Percentiles rank a stretch among this genome's conserved stretches.
Evolutionary conservation across 805 yeast genomes (phyloP).

Genomic region (Metschnikowia bowlesiae): DNA sequence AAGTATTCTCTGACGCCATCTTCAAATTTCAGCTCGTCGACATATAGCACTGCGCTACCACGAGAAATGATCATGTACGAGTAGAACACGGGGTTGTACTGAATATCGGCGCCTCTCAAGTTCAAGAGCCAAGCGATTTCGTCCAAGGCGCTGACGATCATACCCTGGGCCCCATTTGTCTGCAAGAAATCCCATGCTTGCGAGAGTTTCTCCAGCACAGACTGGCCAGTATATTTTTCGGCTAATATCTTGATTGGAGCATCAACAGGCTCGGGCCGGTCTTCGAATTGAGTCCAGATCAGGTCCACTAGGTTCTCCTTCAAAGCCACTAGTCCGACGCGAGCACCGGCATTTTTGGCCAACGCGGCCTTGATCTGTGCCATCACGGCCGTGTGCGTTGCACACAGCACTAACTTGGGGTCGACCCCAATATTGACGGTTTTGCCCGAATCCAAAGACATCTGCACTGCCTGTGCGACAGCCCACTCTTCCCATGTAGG

Average conservation of each 20-base stretch:
- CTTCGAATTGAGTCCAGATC: slow-evolving; percentile 70
- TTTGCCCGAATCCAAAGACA: slow-evolving; percentile 44
- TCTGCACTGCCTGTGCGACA: slow-evolving; percentile 45
- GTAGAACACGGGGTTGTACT: slow-evolving; percentile 52
- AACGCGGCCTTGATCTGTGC: slow-evolving; percentile 26
- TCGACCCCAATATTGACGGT: slow-evolving; percentile 42
- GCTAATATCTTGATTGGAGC: slow-evolving; percentile 49
- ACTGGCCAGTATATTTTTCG: slow-evolving; percentile 60
- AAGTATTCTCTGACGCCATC: slow-evolving; percentile 25
- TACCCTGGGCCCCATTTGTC: slow-evolving; percentile 28
- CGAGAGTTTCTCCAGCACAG: slow-evolving; percentile 51
- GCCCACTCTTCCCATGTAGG: slow-evolving; percentile 60
- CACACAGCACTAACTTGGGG: slow-evolving; percentile 44
- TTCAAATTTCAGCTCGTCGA: slow-evolving; percentile 39
- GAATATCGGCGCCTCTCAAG: slow-evolving; percentile 52
- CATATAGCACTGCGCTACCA: slow-evolving; percentile 34
- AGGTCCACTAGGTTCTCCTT: slow-evolving; percentile 64
- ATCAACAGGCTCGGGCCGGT: slow-evolving; percentile 51
- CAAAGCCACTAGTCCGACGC: slow-evolving; percentile 42
- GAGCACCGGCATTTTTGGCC: slow-evolving; percentile 22
- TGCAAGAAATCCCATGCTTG: slow-evolving; percentile 30
- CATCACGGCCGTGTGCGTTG: slow-evolving; percentile 29
- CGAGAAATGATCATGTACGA: slow-evolving; percentile 34
- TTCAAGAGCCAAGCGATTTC: slow-evolving; percentile 53
- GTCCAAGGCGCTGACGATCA: slow-evolving; percentile 46